phyloP scores from a whole-genome alignment of 1,284 basidiomycete species.

The Taiwanofungus camphoratus region DNA sequence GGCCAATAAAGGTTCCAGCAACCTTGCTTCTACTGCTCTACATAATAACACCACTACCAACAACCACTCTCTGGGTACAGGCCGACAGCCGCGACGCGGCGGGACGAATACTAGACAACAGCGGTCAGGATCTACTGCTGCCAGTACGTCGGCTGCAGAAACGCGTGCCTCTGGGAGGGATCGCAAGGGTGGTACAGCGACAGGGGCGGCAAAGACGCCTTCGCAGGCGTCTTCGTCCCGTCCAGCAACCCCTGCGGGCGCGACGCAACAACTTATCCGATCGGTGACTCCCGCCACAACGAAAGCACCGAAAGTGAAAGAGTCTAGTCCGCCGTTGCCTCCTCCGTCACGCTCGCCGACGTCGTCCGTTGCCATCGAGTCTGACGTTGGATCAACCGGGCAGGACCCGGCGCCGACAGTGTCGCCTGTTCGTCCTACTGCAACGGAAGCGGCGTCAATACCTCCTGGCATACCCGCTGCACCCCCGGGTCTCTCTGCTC shows the following conservation, averaged over 20 bases:
- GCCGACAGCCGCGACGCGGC: constrained; percentile 23
- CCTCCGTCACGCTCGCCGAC: constrained; percentile 45
- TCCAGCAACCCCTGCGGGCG: constrained; percentile 50
- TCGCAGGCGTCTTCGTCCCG: constrained; percentile 57
- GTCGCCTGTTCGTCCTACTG: constrained; percentile 42
- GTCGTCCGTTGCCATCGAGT: constrained; percentile 37
- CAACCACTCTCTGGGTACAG: constrained; percentile 14
- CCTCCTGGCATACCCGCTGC: constrained; percentile 39
- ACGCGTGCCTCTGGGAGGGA: constrained; percentile 33
- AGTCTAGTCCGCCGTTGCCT: constrained; percentile 23
- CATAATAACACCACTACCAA: constrained; percentile 25
- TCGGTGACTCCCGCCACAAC: constrained; percentile 42
- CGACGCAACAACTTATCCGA: constrained; percentile 33
- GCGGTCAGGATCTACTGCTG: constrained; percentile 24
- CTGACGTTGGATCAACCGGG: constrained; percentile 30
- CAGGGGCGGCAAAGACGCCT: constrained; percentile 35
- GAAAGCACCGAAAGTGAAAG: constrained; percentile 38
- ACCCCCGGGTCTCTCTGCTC: constrained; percentile 57
- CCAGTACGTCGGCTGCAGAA: constrained; percentile 31
- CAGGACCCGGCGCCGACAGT: constrained; percentile 33
- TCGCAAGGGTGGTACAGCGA: constrained; percentile 31
- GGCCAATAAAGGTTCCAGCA: constrained; percentile 49
- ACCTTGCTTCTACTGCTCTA: constrained; percentile 22
- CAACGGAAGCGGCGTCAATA: constrained; percentile 32
- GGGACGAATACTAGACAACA: constrained; percentile 20